Conservation (phyloP, 1,284 basidiomycete genomes). For the Hemileia vastatrix region DNA sequence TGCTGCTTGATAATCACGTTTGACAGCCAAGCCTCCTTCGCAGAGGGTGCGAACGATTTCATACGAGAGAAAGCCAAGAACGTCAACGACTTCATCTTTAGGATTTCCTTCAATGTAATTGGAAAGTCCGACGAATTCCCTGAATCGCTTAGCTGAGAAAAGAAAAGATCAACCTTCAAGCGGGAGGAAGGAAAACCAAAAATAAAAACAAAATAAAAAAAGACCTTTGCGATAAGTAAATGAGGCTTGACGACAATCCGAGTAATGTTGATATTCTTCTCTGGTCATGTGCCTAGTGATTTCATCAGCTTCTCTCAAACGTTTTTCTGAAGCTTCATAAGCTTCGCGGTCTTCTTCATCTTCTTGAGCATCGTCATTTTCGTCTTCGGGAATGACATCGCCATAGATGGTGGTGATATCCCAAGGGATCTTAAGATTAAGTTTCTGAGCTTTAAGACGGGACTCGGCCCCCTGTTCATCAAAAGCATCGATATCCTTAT, state of each 20-base stretch:
- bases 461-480: slow-evolving; percentile 40
- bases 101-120: slow-evolving; percentile 78
- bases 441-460: slow-evolving; percentile 75
- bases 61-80: slow-evolving; percentile 91
- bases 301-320: slow-evolving; percentile 84
- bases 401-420: slow-evolving; percentile 84
- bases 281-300: slow-evolving; percentile 90
- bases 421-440: slow-evolving; percentile 92
- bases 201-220: slow-evolving; percentile 24
- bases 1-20: slow-evolving; percentile 47
- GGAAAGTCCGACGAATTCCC: slow-evolving; percentile 88
- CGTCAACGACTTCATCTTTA: slow-evolving; percentile 91
- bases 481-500: slow-evolving; percentile 30
- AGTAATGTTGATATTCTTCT: slow-evolving; percentile 95
- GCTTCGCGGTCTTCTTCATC: slow-evolving; percentile 87
- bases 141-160: slow-evolving; percentile 71
- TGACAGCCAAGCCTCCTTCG: slow-evolving; percentile 70
- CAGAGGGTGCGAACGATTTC: slow-evolving; percentile 92
- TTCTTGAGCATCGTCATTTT: slow-evolving; percentile 84
- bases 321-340: slow-evolving; percentile 80
- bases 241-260: slow-evolving; percentile 90
- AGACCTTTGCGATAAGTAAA: slow-evolving; percentile 91
- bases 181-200: neutral
- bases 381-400: slow-evolving; percentile 65
- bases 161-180: slow-evolving; percentile 2